A percentile compares a stretch with the other conserved stretches of the same genome.
phyloP scores from a whole-genome alignment of 768 basidiomycete genomes.

The Russula abietina region DNA sequence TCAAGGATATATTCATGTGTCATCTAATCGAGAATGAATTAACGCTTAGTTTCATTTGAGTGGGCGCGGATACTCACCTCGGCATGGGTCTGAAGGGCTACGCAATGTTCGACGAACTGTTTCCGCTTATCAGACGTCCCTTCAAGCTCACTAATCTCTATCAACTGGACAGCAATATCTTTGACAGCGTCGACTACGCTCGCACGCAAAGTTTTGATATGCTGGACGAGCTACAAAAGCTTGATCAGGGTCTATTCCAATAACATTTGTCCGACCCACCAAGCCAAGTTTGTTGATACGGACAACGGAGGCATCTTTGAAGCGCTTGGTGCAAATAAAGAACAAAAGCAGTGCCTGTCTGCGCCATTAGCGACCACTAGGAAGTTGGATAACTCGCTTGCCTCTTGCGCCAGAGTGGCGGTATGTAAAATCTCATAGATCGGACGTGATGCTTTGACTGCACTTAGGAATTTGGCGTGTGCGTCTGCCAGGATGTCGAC shows the following conservation, averaged over 20 bases:
- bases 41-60: neutral
- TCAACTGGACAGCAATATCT: constrained; percentile 50
- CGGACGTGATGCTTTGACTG: constrained; percentile 36
- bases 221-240: constrained; percentile 52
- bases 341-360: constrained; percentile 67
- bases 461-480: constrained; percentile 44
- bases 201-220: constrained; percentile 56
- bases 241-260: constrained; percentile 8
- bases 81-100: constrained; percentile 33
- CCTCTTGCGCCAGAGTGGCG: constrained; percentile 72
- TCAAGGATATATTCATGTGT: constrained; percentile 57
- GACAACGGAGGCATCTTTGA: constrained; percentile 61
- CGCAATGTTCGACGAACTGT: constrained; percentile 47
- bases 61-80: constrained; percentile 31
- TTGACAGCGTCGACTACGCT: constrained; percentile 47
- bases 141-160: constrained; percentile 46
- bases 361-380: constrained; percentile 5
- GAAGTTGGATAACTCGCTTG: constrained; percentile 24
- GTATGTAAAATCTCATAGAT: constrained; percentile 62
- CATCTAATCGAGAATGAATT: constrained; percentile 37
- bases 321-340: constrained; percentile 61
- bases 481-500: constrained; percentile 39
- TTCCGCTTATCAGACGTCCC: constrained; percentile 49
- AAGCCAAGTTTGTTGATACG: constrained; percentile 69
- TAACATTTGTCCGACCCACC: constrained; percentile 38